These are phyloP conservation scores for Cladosporium sp. DNA, from an alignment of 2,329 filamentous ascomycete species.

Conservation along the genomic window DNA sequence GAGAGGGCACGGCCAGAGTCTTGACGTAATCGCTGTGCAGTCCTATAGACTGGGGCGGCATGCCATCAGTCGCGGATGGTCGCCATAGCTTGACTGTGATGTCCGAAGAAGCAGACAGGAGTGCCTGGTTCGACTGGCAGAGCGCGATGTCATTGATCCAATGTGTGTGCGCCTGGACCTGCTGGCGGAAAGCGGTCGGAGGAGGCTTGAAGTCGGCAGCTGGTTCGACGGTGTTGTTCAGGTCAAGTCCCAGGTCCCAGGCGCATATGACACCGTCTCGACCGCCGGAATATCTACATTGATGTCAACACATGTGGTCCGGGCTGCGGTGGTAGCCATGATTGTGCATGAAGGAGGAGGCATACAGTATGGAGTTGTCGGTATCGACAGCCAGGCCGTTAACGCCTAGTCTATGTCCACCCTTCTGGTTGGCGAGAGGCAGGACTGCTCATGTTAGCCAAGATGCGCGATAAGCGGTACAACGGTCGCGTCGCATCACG, in stretches of 20 bases:
- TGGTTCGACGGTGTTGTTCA: conserved; percentile 44
- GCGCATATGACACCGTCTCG: conserved; percentile 94
- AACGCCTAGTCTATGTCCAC: conserved; percentile 89
- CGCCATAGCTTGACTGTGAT: conserved; percentile 92
- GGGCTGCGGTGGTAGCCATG: background rate
- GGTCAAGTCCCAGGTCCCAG: conserved; percentile 82
- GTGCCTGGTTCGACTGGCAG: conserved; percentile 71
- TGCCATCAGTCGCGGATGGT: conserved; percentile 63
- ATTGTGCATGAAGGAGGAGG: background rate
- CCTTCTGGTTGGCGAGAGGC: conserved; percentile 67
- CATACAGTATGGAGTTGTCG: conserved; percentile 82
- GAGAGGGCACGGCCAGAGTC: conserved; percentile 76
- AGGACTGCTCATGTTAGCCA: conserved; percentile 55
- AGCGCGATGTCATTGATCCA: conserved; percentile 94
- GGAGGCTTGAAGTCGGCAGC: conserved; percentile 39
- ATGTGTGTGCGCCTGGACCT: conserved; percentile 83
- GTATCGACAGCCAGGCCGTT: conserved; percentile 90
- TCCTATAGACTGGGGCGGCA: conserved; percentile 77
- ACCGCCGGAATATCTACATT: conserved; percentile 82
- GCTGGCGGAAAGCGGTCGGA: conserved; percentile 58
- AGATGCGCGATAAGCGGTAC: conserved; percentile 16
- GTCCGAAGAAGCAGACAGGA: conserved; percentile 92
- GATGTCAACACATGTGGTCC: conserved; percentile 25
- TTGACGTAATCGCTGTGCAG: conserved; percentile 97
- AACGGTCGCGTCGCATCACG: conserved; percentile 13